Base-by-base conservation (phyloP, 108 stramenopile species). In the Pseudonitzschia multiseries region DNA sequence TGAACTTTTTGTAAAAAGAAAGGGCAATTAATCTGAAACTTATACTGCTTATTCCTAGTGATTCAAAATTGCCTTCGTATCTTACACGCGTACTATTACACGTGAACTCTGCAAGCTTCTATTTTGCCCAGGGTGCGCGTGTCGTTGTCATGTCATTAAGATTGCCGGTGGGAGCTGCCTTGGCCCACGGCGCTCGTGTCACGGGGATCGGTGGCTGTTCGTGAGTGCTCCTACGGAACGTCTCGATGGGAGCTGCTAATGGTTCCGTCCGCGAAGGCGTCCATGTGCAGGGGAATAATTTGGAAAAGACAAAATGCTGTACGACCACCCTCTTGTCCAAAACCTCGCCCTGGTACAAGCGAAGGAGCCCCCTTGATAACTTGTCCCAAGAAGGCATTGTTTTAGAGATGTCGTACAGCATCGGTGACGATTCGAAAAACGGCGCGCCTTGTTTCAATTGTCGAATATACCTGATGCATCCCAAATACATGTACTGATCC, bases 221-320 rank as follows among this genome's bases (percentile, higher is more conserved):
- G 6, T 2, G 26, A 22, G 24, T 9, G 5, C 5, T 20, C 5
- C 22, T 24, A 8, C 85, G 76, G 74, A 91, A 93, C 4, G 83
- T 89, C 29, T 79, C 69, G 15, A 73, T 76, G 9, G 90, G 89
- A 31, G 93, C 87, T 48, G 75, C 71, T 68, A 33, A 26, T 24
- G 81, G 79, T 43, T 48, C 60, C 14, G 64, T 64, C 61, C 73
- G 69, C 17, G 88, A 88, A 2, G 90, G 90, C 28, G 79, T 77
- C 90, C 90, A 94, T 54, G 76, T 79, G 18, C 85, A 85, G 66
- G 77, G 70, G 59, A 93, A 95, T 10, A 94, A 56, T 22, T 84
- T 89, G 43, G 96, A 95, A 79, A 98, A 98, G 21, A 98, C 81
- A 73, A 97, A 96, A 74, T 98, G 97, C 81, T 98, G 97, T 9